Evolutionary conservation across 805 yeast genomes (phyloP).

Genomic region (Wickerhamiella brachini): DNA sequence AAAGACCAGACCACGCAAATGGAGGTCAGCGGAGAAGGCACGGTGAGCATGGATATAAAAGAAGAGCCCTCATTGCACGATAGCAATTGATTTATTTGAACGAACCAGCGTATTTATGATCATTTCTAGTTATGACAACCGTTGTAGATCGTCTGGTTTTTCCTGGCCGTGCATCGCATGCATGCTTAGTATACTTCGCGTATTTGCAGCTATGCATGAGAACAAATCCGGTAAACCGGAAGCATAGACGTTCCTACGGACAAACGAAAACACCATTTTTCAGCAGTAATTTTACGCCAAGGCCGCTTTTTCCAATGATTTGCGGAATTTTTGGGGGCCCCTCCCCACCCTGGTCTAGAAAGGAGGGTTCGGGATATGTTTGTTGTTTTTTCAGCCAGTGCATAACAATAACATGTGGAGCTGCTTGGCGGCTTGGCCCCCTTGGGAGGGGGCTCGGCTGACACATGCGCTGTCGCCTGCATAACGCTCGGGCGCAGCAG

Average conservation of each 20-base stretch:
- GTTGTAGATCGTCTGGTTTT: neutral
- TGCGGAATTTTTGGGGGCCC: neutral
- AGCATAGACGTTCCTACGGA: too few relatives aligned
- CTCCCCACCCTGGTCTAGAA: neutral
- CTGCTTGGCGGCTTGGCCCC: neutral
- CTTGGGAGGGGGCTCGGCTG: neutral
- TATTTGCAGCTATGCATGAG: neutral
- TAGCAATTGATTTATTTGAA: neutral
- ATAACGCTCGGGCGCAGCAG: neutral
- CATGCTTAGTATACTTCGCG: neutral
- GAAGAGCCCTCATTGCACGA: neutral
- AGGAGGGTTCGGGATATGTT: neutral
- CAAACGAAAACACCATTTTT: too few relatives aligned
- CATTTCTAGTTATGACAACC: neutral
- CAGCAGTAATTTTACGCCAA: neutral
- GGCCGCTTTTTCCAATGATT: neutral
- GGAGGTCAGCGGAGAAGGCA: conserved; percentile 3
- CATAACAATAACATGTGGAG: neutral
- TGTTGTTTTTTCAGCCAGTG: neutral
- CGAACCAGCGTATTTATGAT: neutral
- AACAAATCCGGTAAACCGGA: neutral
- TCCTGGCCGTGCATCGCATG: neutral
- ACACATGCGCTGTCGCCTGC: neutral
- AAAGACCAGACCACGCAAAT: conserved; percentile 6
- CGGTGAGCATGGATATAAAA: neutral